phyloP scores from a whole-genome alignment of 768 basidiomycete species.

The Boletus patriciae region DNA sequence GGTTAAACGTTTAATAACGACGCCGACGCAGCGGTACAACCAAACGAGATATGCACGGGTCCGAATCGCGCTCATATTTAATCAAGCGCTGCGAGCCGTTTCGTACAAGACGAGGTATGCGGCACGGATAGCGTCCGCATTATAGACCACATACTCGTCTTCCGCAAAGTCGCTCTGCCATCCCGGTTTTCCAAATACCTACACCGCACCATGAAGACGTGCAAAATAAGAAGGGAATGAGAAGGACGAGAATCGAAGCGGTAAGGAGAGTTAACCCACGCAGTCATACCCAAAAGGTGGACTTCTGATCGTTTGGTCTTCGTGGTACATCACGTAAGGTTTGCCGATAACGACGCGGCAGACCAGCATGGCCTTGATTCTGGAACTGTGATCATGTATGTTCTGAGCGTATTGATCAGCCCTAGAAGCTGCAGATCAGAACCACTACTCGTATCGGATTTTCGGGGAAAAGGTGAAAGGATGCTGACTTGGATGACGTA shows the following conservation, averaged over 20 bases:
- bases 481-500: constrained; percentile 25
- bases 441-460: not conserved
- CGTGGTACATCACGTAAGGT: not conserved
- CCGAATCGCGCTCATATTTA: not conserved
- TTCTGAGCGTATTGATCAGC: constrained; percentile 20
- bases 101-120: constrained; percentile 29
- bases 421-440: constrained; percentile 13
- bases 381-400: constrained; percentile 5
- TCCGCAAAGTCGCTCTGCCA: constrained; percentile 11
- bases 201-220: not conserved
- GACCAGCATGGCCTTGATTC: constrained; percentile 21
- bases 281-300: constrained; percentile 23
- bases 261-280: constrained; percentile 11
- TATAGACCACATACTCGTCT: constrained; percentile 29
- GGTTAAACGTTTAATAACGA: not conserved
- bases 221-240: not conserved
- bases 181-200: constrained; percentile 20
- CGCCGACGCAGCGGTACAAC: not conserved
- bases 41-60: not conserved
- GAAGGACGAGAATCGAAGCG: not conserved
- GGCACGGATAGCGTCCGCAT: constrained; percentile 24
- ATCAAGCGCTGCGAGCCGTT: not conserved
- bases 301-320: constrained; percentile 11
- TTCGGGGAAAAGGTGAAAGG: not conserved
- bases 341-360: constrained; percentile 26